Evolutionary conservation across 352 stramenopile species (phyloP), one percentile per base, ranked within the genome.

Genomic region (Globisporangium recalcitrans): DNA sequence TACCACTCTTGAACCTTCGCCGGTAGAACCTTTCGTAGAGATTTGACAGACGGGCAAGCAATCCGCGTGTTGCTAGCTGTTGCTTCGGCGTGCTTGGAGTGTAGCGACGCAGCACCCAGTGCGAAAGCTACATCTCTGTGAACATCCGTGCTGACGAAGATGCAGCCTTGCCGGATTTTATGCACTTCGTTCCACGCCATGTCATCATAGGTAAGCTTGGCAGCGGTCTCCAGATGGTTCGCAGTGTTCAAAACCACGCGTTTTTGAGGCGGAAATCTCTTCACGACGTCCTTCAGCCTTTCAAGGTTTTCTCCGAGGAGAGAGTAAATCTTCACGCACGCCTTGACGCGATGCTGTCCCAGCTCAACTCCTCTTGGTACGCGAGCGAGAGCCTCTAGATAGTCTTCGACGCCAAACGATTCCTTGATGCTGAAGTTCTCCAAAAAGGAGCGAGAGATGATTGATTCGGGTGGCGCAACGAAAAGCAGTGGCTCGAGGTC

Each of bases 121-220:
- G 67, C 46, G 24, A 76, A 56, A 9, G 84, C 81, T 36, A 89
- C 72, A 13, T 69, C 65, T 48, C 72, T 69, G 0, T 74, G 48
- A 3, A 93, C 65, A 21, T 72, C 70, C 11, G 69, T 76, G 22
- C 61, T 78, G n/a, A 89, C 82, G 62, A 91, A 90, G 21, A 42
- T 65, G 29, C 59, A 70, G 24, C 77, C 80, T 21, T 73, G 73
- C 10, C 84, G 78, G 68, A 75, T 65, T 47, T 79, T 71, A 58
- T 68, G 67, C 24, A 80, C 85, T 65, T 88, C 72, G 29, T 90
- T 77, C 84, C 84, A 93, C 51, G 84, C 67, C 84, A 93, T 93
- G 56, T 93, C 84, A 31, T 93, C 84, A 59, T 79, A 87, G 0
- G 69, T 77, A 26, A 93, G 57, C 22, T 74, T 60, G 9, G 65